Conservation (phyloP, 2,329 filamentous ascomycete genomes). For the Ascochyta rabiei region DNA sequence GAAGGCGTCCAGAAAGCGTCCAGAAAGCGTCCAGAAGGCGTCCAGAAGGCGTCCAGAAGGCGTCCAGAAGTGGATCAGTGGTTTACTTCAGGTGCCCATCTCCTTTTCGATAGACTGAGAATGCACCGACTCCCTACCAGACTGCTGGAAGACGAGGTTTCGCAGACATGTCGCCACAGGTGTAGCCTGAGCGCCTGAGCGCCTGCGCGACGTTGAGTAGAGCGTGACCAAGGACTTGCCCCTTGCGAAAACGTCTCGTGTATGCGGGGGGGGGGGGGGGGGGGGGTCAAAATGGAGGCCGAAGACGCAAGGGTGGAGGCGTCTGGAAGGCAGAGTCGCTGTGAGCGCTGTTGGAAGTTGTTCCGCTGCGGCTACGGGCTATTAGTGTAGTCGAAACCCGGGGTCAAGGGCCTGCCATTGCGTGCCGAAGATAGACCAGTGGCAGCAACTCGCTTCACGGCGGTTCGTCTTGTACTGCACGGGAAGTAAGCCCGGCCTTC, state of each 20-base stretch:
- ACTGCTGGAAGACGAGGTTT: neutral
- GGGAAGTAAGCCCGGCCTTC: constrained; percentile 8
- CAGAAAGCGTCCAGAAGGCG: no score
- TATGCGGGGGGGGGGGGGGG: constrained; percentile 4
- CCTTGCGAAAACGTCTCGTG: constrained; percentile 8
- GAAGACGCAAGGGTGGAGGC: neutral
- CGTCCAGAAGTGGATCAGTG: constrained; percentile 10
- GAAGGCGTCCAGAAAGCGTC: no score
- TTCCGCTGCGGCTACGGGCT: constrained; percentile 13
- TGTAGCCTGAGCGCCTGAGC: neutral
- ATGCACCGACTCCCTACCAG: constrained; percentile 13
- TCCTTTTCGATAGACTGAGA: constrained; percentile 16
- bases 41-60: constrained; percentile 6
- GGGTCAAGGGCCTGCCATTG: constrained; percentile 12
- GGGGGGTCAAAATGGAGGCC: neutral
- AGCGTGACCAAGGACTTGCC: neutral
- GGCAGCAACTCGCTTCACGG: constrained; percentile 9
- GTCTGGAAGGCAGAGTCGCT: neutral
- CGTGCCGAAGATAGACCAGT: constrained; percentile 11
- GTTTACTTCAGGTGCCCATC: constrained; percentile 17
- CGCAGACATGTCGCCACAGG: neutral
- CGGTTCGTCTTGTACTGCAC: constrained; percentile 13
- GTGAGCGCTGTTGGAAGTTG: neutral
- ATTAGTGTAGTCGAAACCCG: constrained; percentile 8
- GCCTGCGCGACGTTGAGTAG: neutral